Evolutionary conservation across 192 early-diverging fungal genomes (phyloP).

Genomic region (Obelidium mucronatum): DNA sequence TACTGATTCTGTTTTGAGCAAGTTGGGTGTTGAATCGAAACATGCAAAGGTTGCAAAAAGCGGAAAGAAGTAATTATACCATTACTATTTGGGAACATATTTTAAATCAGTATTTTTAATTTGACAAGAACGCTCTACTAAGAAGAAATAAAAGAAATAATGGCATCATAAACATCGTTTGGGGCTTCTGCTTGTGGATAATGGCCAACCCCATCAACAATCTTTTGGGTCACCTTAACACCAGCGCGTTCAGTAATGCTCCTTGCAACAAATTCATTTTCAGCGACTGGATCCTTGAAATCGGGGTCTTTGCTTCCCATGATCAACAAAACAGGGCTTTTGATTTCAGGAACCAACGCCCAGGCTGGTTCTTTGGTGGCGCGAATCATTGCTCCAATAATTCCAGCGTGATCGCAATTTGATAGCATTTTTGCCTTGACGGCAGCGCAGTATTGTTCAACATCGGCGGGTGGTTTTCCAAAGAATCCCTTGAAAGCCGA

Average conservation of each 20-base stretch:
- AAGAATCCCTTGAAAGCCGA: conserved; percentile 31
- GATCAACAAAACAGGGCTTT: conserved; percentile 30
- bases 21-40: conserved; percentile 4
- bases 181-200: conserved; percentile 30
- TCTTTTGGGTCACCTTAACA: background rate
- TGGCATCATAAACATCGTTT: conserved; percentile 7
- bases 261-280: conserved; percentile 26
- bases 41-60: background rate
- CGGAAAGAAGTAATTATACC: background rate
- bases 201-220: conserved; percentile 34
- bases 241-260: background rate
- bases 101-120: background rate
- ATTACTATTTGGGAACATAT: too few species aligned
- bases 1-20: background rate
- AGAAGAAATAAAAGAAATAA: conserved; percentile 12
- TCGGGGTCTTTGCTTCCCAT: conserved; percentile 45
- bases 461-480: conserved; percentile 31
- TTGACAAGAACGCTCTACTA: background rate
- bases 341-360: background rate
- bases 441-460: conserved; percentile 34
- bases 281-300: conserved; percentile 37
- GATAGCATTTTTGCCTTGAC: conserved; percentile 25
- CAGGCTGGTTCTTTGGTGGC: conserved; percentile 30
- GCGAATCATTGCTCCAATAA: conserved; percentile 28
- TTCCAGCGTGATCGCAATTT: conserved; percentile 27